Base-by-base conservation (phyloP, 352 stramenopile species). In the Aphanomyces astaci region DNA sequence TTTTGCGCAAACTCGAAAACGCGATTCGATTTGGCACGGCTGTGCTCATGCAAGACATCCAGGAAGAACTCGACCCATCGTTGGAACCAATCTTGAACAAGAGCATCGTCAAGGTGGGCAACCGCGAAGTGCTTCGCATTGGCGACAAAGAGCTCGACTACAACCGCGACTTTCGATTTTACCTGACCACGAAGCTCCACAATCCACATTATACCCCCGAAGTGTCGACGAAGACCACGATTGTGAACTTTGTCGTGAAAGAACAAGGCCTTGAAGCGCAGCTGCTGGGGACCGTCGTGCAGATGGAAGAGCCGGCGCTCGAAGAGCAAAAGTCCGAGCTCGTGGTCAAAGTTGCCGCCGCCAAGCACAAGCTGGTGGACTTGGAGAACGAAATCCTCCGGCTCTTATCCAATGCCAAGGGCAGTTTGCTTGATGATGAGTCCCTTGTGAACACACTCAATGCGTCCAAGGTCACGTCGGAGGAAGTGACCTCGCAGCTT, bases 181-280 rank as follows among this genome's bases (percentile, higher is more conserved):
- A 98, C 73, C 81, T 98, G 30, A 98, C 95, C 4, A 98, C 95
- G 10, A 98, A 98, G 74, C 79, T 98, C 27, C 84, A 89, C 43
- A 98, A 98, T 71, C 95, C 95, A 9, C 94, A 98, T 68, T 98
- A 98, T 71, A 97, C 90, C 0, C 94, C 94, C 1, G 91, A 98
- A 55, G 87, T 98, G 17, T 97, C 87, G 0, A 98, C 92, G 0
- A 98, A 98, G 75, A 96, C 89, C 2, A 98, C 92, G 4, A 94
- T 98, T 4, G 88, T 98, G 15, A 98, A 98, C 71, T 98, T 98
- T 73, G 86, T 96, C 43, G 95, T 98, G 3, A 98, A 97, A 60
- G 88, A 97, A 65, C 86, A 97, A 33, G 95, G 95, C 10, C 79
- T 98, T 0, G 94, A 98, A 63, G 93, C 86, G 3, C 95, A 98